Conservation (phyloP, 2,329 filamentous ascomycete genomes). For the Xenoacremonium recifei region DNA sequence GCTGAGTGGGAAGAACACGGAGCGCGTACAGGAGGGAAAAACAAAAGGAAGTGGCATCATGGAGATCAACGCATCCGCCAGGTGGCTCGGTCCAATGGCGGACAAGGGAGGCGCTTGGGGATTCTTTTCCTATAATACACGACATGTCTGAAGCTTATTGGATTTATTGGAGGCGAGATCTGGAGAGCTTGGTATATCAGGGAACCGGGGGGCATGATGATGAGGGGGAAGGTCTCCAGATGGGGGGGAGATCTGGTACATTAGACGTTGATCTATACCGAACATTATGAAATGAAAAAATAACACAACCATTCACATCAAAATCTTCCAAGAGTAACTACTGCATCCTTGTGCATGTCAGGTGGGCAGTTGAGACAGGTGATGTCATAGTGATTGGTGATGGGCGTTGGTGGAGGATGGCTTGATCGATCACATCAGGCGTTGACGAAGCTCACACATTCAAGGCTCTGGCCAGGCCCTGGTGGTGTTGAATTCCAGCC, state of each 20-base stretch:
- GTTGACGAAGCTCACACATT: too few relatives aligned
- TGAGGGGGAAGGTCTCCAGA: too few relatives aligned
- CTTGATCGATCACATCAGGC: too few relatives aligned
- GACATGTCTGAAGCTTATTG: neutral
- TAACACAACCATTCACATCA: neutral
- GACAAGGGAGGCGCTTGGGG: neutral
- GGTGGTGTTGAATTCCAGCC: too few relatives aligned
- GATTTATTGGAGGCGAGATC: too few relatives aligned
- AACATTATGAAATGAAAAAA: neutral
- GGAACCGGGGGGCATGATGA: neutral
- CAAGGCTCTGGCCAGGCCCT: too few relatives aligned
- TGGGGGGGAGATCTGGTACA: too few relatives aligned
- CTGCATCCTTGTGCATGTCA: neutral
- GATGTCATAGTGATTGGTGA: neutral
- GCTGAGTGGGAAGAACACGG: slow-evolving; percentile 12
- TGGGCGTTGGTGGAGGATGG: neutral
- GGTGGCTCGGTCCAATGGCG: slow-evolving; percentile 1
- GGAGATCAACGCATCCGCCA: slow-evolving; percentile 3
- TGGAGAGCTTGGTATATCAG: neutral
- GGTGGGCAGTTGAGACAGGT: neutral
- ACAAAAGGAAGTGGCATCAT: slow-evolving; percentile 5
- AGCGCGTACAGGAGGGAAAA: slow-evolving; percentile 9
- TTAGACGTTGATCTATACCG: neutral
- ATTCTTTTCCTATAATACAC: slow-evolving; percentile 1
- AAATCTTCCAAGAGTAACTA: neutral